These are phyloP conservation scores for Vitis cinerea DNA, from an alignment of 164 flowering plant species.

Conservation along the genomic window DNA sequence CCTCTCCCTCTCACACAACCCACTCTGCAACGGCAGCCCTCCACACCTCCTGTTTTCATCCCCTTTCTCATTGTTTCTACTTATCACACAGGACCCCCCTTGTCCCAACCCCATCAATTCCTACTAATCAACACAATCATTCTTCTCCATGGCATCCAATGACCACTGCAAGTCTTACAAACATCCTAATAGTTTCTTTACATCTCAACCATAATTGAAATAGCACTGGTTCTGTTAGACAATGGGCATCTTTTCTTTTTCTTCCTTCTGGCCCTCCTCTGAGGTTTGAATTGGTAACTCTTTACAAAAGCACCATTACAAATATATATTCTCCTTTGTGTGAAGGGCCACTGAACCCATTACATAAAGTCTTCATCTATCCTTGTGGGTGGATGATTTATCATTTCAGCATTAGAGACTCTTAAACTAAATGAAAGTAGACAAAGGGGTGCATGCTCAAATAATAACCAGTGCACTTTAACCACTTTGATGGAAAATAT, in stretches of 20 bases:
- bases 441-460: too few relatives aligned
- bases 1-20: background rate
- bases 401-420: too few relatives aligned
- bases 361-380: too few relatives aligned
- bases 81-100: background rate
- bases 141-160: conserved; percentile 2
- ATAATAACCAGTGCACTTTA: too few relatives aligned
- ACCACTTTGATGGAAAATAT: too few relatives aligned
- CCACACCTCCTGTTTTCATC: background rate
- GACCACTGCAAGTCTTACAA: background rate
- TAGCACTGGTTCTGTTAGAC: background rate
- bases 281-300: too few relatives aligned
- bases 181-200: background rate
- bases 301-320: too few relatives aligned
- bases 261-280: background rate
- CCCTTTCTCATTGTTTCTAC: background rate
- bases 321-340: too few relatives aligned
- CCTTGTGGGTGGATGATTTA: too few relatives aligned
- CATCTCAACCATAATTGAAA: background rate
- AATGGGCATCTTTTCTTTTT: conserved; percentile 5
- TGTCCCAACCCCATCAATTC: background rate
- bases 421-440: too few relatives aligned
- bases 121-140: background rate
- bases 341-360: too few relatives aligned
- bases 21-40: too few relatives aligned